Conservation (phyloP, 176 grass and related monocot genomes). For the Stipa capillata region DNA sequence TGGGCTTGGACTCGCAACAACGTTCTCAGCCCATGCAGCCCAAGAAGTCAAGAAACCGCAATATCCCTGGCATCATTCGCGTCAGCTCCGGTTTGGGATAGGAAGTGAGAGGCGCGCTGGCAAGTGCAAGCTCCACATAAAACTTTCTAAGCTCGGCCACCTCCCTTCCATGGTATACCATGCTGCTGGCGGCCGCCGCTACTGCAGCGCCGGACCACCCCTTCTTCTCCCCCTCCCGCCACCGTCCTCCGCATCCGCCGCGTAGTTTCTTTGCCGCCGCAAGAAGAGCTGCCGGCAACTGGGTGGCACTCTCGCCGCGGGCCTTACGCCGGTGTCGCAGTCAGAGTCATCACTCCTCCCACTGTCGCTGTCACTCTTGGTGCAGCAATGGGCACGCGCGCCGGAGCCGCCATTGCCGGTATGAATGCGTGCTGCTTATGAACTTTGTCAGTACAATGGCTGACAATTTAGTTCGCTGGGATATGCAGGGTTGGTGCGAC, state of each 20-base stretch:
- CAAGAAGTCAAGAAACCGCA: neutral
- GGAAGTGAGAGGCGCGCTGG: conserved; percentile 24
- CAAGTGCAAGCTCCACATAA: neutral
- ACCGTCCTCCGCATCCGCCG: neutral
- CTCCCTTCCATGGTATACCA: conserved; percentile 43
- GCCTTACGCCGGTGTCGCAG: conserved; percentile 2
- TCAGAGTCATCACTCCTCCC: neutral
- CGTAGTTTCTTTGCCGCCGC: neutral
- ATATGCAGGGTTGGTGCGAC: conserved; percentile 18
- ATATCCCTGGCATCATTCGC: neutral
- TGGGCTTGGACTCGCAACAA: neutral
- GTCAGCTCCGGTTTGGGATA: conserved; percentile 24
- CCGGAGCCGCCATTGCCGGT: conserved; percentile 19
- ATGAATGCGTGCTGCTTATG: neutral
- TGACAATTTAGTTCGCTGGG: neutral
- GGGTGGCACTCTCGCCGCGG: neutral
- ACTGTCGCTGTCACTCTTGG: neutral
- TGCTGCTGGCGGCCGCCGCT: conserved; percentile 29
- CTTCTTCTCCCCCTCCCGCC: neutral
- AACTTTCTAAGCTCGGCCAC: neutral
- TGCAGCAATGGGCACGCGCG: conserved; percentile 9
- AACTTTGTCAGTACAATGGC: neutral
- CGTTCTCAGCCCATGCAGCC: neutral
- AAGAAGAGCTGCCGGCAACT: neutral
- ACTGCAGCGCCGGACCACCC: conserved; percentile 14